Percentiles rank a stretch among this genome's conserved stretches.
These are phyloP conservation scores for Decorospora gaudefroyi DNA, from an alignment of 2,329 filamentous ascomycete genomes.

Conservation along the genomic window DNA sequence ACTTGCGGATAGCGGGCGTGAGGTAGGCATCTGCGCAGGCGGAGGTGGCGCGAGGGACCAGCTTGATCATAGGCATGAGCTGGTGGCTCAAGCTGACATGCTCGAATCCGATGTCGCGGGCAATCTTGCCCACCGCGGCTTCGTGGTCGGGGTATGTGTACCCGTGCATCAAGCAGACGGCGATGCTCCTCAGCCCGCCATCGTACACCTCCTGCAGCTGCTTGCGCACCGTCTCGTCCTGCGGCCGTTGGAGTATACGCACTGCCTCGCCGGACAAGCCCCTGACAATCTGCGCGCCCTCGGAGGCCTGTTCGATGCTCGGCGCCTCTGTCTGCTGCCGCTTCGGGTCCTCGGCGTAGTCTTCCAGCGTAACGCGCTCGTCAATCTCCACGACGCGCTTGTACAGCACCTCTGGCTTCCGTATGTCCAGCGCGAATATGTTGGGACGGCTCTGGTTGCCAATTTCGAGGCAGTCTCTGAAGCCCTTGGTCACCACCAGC, in stretches of 20 bases:
- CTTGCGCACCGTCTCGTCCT: constrained; percentile 59
- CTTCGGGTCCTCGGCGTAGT: constrained; percentile 85
- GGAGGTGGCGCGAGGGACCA: constrained; percentile 74
- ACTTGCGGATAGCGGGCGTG: constrained; percentile 77
- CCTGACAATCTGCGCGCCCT: constrained; percentile 63
- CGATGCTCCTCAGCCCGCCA: constrained; percentile 76
- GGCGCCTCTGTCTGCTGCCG: constrained; percentile 62
- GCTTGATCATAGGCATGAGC: constrained; percentile 87
- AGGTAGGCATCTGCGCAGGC: constrained; percentile 81
- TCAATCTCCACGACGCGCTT: constrained; percentile 85
- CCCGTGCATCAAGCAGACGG: constrained; percentile 88
- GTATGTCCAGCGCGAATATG: constrained; percentile 89
- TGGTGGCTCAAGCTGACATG: constrained; percentile 82
- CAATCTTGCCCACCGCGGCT: constrained; percentile 73
- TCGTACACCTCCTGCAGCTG: constrained; percentile 71
- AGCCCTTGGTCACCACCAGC: constrained; percentile 83
- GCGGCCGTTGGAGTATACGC: constrained; percentile 67
- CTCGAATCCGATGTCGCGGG: constrained; percentile 77
- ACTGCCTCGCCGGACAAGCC: constrained; percentile 77
- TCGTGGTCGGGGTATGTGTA: constrained; percentile 92
- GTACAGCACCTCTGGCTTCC: constrained; percentile 85
- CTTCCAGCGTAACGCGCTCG: constrained; percentile 87
- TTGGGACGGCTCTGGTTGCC: constrained; percentile 87
- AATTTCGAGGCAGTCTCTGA: constrained; percentile 84
- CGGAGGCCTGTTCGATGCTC: constrained; percentile 53